A percentile compares a stretch with the other conserved stretches of the same genome.
Conservation (phyloP, 805 yeast species). For the Lipomyces yamadae region DNA sequence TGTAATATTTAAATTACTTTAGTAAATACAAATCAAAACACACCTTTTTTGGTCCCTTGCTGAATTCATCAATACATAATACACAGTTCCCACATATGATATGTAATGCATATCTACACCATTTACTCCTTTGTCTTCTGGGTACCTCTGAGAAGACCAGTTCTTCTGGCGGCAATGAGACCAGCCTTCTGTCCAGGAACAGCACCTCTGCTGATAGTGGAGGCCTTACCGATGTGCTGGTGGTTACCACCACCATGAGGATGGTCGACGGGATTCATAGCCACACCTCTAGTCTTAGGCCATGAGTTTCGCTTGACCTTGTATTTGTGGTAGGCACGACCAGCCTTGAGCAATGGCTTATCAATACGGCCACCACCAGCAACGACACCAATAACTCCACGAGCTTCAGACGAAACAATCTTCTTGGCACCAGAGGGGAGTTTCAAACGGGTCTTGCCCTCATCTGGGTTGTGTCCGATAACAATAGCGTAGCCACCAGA, state of each 20-base stretch:
- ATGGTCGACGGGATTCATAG: slow-evolving; percentile 99
- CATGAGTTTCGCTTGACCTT: slow-evolving; percentile 99
- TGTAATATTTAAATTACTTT: slow-evolving; percentile 2
- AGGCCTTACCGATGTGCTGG: slow-evolving; percentile 99
- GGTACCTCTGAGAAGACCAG: slow-evolving; percentile 99
- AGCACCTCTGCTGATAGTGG: slow-evolving; percentile 98
- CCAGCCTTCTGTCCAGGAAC: slow-evolving; percentile 99
- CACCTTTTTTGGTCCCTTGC: slow-evolving; percentile 6
- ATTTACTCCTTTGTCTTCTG: slow-evolving; percentile 82
- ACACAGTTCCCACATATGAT: not conserved
- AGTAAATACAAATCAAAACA: not conserved
- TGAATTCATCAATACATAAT: slow-evolving; percentile 10
- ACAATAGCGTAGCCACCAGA: slow-evolving; percentile 99
- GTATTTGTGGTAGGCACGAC: slow-evolving; percentile 99
- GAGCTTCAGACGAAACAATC: slow-evolving; percentile 90
- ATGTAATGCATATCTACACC: slow-evolving; percentile 8
- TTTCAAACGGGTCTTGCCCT: slow-evolving; percentile 98
- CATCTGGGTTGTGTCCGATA: slow-evolving; percentile 99
- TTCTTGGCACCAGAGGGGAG: slow-evolving; percentile 99
- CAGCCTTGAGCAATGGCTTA: slow-evolving; percentile 99
- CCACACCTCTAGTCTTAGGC: slow-evolving; percentile 99
- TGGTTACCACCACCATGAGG: slow-evolving; percentile 99
- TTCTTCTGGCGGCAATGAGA: slow-evolving; percentile 99
- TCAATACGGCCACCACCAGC: slow-evolving; percentile 99
- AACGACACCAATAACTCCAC: slow-evolving; percentile 99